Evolutionary conservation across 1,284 basidiomycete genomes (phyloP).

Genomic region (Cerrena zonata): DNA sequence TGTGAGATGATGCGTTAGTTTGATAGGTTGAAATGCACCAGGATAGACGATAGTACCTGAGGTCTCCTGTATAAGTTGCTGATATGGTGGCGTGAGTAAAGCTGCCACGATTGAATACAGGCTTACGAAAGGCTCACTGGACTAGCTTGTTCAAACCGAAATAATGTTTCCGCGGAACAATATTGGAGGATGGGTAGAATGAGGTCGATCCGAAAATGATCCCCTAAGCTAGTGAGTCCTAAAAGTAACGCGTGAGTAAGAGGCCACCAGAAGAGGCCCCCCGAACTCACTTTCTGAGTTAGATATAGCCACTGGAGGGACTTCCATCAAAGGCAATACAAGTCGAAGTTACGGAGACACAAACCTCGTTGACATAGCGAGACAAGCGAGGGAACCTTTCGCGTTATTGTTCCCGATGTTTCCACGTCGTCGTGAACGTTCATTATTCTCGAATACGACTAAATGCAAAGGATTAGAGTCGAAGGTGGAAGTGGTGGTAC

Average conservation of each 20-base stretch:
- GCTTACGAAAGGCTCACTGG: constrained; percentile 39
- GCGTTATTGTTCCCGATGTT: neutral
- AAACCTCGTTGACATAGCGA: constrained; percentile 38
- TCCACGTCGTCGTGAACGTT: neutral
- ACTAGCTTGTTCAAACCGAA: constrained; percentile 59
- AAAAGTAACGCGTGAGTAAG: neutral
- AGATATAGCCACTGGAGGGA: constrained; percentile 41
- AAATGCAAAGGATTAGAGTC: neutral
- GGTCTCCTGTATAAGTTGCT: constrained; percentile 57
- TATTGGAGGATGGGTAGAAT: constrained; percentile 65
- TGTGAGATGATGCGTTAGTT: constrained; percentile 14
- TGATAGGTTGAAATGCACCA: constrained; percentile 10
- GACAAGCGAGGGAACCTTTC: constrained; percentile 36
- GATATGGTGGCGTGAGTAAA: neutral
- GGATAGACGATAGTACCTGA: constrained; percentile 37
- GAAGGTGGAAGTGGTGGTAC: neutral
- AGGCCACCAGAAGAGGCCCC: neutral
- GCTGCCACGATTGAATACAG: neutral
- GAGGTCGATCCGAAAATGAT: constrained; percentile 54
- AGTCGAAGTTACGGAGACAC: constrained; percentile 16
- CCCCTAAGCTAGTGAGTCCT: constrained; percentile 27
- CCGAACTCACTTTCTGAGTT: constrained; percentile 47
- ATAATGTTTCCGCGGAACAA: constrained; percentile 64
- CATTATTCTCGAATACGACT: too few relatives aligned
- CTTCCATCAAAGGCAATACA: constrained; percentile 14